Conservation (phyloP, 2,329 filamentous ascomycete genomes). For the Botryotinia calthae region DNA sequence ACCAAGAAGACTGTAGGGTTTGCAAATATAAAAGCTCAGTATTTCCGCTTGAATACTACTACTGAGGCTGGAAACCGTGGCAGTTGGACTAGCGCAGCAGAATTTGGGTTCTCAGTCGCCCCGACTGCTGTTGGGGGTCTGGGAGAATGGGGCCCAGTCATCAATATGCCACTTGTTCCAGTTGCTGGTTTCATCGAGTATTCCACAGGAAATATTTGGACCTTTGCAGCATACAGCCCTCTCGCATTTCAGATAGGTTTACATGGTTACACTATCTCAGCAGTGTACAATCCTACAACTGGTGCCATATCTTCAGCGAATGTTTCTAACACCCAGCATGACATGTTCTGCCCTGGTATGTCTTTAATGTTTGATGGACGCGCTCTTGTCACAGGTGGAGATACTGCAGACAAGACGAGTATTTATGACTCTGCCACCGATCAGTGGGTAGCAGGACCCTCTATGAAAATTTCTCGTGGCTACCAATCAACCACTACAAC, state of each 20-base stretch:
- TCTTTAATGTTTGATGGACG: constrained; percentile 23
- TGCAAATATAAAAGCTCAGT: constrained; percentile 16
- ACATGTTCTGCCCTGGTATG: constrained; percentile 31
- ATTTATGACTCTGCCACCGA: constrained; percentile 21
- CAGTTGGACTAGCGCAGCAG: constrained; percentile 23
- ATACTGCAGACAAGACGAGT: constrained; percentile 22
- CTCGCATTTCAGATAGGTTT: constrained; percentile 10
- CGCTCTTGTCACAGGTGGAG: constrained; percentile 24
- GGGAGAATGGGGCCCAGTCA: constrained; percentile 27
- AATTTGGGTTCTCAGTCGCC: constrained; percentile 18
- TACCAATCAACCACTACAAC: constrained; percentile 17
- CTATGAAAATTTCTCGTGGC: constrained; percentile 16
- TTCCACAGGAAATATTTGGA: constrained; percentile 24
- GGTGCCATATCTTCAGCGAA: constrained; percentile 31
- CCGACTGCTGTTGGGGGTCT: not conserved
- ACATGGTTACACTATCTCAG: constrained; percentile 37
- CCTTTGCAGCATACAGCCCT: constrained; percentile 23
- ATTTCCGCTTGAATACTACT: constrained; percentile 24
- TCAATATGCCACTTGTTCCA: constrained; percentile 27
- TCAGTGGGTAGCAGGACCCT: constrained; percentile 31
- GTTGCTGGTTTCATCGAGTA: constrained; percentile 24
- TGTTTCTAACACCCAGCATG: constrained; percentile 32
- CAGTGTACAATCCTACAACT: constrained; percentile 37
- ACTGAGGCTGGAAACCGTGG: constrained; percentile 28
- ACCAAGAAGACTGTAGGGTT: constrained; percentile 21